Percentiles rank a stretch among this genome's conserved stretches.
phyloP scores from a whole-genome alignment of 345 rosid species.

The Acer saccharum region DNA sequence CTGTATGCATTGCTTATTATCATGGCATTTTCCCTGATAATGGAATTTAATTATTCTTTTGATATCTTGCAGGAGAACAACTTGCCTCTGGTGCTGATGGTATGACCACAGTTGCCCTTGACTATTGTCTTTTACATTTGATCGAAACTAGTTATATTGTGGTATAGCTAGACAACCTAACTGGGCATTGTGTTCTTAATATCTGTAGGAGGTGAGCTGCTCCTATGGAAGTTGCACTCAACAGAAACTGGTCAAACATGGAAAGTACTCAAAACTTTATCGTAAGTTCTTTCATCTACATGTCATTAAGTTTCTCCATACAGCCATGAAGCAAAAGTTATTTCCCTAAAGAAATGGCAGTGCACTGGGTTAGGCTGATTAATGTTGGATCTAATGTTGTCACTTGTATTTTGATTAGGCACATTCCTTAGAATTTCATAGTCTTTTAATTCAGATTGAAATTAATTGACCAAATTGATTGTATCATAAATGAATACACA shows the following conservation, averaged over 20 bases:
- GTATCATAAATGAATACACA: background rate
- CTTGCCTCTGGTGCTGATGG: constrained; percentile 99
- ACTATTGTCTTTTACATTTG: background rate
- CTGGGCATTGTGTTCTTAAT: background rate
- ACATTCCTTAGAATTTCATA: background rate
- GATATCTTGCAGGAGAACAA: constrained; percentile 63
- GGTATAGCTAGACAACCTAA: background rate
- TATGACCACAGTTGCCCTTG: constrained; percentile 29
- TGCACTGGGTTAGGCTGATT: background rate
- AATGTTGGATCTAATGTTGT: background rate
- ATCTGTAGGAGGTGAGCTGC: constrained; percentile 82
- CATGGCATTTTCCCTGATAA: background rate
- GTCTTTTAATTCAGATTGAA: background rate
- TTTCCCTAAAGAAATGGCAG: background rate
- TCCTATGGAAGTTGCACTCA: constrained; percentile 79
- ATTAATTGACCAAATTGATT: background rate
- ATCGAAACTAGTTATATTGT: background rate
- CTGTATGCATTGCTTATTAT: background rate
- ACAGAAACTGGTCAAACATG: constrained; percentile 77
- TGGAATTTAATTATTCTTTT: background rate
- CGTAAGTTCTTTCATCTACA: constrained; percentile 48
- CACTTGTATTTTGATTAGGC: background rate
- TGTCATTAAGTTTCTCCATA: constrained; percentile 18
- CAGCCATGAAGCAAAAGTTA: constrained; percentile 1
- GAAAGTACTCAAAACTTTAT: constrained; percentile 81